Evolutionary conservation across 345 rosid species (phyloP).

Genomic region (Eucalyptus melliodora): DNA sequence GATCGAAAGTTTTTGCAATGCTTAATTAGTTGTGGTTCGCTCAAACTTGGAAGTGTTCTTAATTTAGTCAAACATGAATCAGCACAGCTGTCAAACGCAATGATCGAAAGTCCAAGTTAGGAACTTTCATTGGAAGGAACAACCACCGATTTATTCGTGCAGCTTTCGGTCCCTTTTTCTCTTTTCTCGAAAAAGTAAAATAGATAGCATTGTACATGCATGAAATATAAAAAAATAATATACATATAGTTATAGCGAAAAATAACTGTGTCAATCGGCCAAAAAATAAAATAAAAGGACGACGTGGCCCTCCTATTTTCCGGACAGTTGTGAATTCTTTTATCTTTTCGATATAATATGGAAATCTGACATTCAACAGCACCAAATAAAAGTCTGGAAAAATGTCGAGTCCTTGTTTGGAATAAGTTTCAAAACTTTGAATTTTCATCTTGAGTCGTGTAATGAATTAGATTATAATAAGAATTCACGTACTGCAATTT

Average conservation of each 20-base stretch:
- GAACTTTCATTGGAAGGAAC: neutral
- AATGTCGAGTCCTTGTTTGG: too few relatives aligned
- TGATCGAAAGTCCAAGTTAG: neutral
- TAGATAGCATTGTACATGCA: neutral
- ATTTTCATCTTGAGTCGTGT: neutral
- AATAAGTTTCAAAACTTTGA: neutral
- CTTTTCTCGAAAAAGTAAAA: neutral
- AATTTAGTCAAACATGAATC: neutral
- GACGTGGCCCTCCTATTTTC: neutral
- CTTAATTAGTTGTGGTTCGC: neutral
- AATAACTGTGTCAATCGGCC: neutral
- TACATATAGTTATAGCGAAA: neutral
- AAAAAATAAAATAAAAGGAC: neutral
- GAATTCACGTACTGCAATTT: neutral
- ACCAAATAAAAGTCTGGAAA: too few relatives aligned
- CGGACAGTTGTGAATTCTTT: neutral
- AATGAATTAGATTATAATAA: too few relatives aligned
- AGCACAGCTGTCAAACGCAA: neutral
- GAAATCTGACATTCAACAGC: too few relatives aligned
- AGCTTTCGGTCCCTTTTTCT: neutral
- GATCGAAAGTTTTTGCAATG: neutral
- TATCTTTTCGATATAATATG: neutral
- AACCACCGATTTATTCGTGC: neutral
- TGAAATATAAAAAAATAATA: neutral
- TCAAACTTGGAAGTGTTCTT: neutral